Evolutionary conservation across 2,329 filamentous ascomycete species (phyloP), one percentile per base, ranked within the genome.

Genomic region (Alternaria atra): DNA sequence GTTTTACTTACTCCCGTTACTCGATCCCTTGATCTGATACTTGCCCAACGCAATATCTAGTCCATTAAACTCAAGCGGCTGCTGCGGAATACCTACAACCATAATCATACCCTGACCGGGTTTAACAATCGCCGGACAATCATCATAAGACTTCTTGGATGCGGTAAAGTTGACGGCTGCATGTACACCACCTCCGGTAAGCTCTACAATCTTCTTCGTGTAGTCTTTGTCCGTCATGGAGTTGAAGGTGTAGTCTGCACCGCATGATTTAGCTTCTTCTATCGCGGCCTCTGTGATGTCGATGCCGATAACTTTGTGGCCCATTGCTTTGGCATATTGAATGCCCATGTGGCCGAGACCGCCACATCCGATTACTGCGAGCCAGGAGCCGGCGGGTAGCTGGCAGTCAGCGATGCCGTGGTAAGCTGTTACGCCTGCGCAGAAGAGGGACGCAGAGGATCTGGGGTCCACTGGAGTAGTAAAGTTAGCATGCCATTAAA

Each of bases 261-360:
- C 75, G 32, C 73, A 74, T n/a, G 51, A 66, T 25, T 66, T 73
- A 2, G 73, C 73, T 54, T 73, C 72, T 44, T 75, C 64, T n/a
- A 76, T 59, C 1, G 72, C 72, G 34, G 64, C 66, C 17, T 72
- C 70, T 20, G 72, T 70, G 34, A 75, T 73, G 17, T 75, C 73
- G 20, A 76, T 63, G 35, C 65, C 73, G 40, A 75, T 73, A 43
- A 76, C 73, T 37, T 74, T 75, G 46, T 70, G 58, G 12, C 73
- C 71, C 73, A 75, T 75, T 25, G 72, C 73, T 57, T 76, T 75
- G 23, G 73, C 71, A 55, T 77, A 74, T 52, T 74, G 72, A 39
- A 75, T 68, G 17, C 73, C 72, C 50, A 77, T 58, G 48, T 77
- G 74, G 3, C 75, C 75, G 13, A 77, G 63, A 4, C 75, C 75